A percentile compares a stretch with the other conserved stretches of the same genome.
These are phyloP conservation scores for Herpetomonas muscarum DNA, from an alignment of 208 protist genomes.

Conservation along the genomic window DNA sequence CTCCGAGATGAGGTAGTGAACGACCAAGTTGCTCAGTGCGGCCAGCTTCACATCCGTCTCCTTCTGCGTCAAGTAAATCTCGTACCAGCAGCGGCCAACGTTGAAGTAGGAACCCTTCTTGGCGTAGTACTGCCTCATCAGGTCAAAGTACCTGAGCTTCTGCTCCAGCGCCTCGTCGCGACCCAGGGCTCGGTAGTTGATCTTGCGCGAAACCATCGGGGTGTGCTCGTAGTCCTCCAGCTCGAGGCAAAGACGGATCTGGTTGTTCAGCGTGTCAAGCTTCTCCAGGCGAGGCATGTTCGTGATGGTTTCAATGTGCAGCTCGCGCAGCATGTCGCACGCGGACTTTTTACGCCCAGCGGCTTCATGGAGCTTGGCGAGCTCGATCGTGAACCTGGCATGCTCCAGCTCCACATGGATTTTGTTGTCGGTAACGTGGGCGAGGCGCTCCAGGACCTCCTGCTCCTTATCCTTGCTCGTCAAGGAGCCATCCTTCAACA, in stretches of 20 bases:
- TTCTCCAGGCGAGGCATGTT: conserved; percentile 96
- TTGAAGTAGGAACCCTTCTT: conserved; percentile 89
- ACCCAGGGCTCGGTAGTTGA: conserved; percentile 80
- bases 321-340: conserved; percentile 90
- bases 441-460: conserved; percentile 89
- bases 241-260: conserved; percentile 94
- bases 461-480: conserved; percentile 38
- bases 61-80: conserved; percentile 89
- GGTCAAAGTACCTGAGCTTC: conserved; percentile 80
- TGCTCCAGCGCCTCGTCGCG: conserved; percentile 63
- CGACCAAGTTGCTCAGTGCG: conserved; percentile 72
- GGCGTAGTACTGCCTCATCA: conserved; percentile 88
- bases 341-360: conserved; percentile 89
- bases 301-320: conserved; percentile 97
- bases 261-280: conserved; percentile 93
- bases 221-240: conserved; percentile 93
- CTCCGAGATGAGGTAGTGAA: conserved; percentile 81
- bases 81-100: conserved; percentile 90
- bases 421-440: conserved; percentile 92
- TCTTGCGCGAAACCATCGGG: conserved; percentile 92
- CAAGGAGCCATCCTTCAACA: conserved; percentile 54
- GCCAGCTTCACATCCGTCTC: conserved; percentile 64
- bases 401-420: conserved; percentile 97
- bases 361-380: conserved; percentile 89
- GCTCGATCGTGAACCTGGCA: conserved; percentile 90